phyloP scores from a whole-genome alignment of 202 grass and related monocot genomes.

The Carex sylvatica region DNA sequence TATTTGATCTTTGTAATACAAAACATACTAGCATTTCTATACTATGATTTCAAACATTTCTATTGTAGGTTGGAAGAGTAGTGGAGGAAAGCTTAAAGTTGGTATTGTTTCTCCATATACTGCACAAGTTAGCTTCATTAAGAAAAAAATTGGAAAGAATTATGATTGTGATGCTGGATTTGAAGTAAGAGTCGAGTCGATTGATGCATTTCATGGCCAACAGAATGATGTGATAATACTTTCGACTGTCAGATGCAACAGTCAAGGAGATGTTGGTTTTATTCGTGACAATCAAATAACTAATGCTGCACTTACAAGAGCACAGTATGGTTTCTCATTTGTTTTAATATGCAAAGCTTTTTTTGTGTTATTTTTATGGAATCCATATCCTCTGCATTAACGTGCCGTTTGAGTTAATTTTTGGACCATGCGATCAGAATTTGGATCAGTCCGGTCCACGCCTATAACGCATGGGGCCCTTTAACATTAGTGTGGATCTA shows the following conservation, averaged over 20 bases:
- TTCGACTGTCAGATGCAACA: constrained; percentile 69
- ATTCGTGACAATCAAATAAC: constrained; percentile 54
- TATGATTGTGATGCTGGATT: constrained; percentile 44
- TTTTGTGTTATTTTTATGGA: neutral
- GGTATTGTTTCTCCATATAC: constrained; percentile 69
- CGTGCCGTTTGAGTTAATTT: no score
- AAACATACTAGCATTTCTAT: no score
- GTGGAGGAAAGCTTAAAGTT: constrained; percentile 34
- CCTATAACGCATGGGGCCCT: no score
- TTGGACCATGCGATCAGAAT: no score
- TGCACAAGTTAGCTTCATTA: constrained; percentile 58
- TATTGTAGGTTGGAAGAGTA: constrained; percentile 44
- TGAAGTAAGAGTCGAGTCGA: constrained; percentile 46
- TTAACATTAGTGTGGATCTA: no score
- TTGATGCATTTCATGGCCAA: constrained; percentile 79
- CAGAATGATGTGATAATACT: constrained; percentile 76
- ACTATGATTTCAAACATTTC: no score
- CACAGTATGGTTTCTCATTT: constrained; percentile 37
- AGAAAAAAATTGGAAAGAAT: constrained; percentile 43
- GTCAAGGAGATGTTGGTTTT: constrained; percentile 51
- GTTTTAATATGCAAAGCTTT: neutral
- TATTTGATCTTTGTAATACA: no score
- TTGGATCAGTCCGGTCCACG: no score
- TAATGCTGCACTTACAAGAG: constrained; percentile 82
- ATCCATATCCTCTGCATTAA: no score